These are phyloP conservation scores for Colletotrichum musicola DNA, from an alignment of 2,329 filamentous ascomycete species.

Conservation along the genomic window DNA sequence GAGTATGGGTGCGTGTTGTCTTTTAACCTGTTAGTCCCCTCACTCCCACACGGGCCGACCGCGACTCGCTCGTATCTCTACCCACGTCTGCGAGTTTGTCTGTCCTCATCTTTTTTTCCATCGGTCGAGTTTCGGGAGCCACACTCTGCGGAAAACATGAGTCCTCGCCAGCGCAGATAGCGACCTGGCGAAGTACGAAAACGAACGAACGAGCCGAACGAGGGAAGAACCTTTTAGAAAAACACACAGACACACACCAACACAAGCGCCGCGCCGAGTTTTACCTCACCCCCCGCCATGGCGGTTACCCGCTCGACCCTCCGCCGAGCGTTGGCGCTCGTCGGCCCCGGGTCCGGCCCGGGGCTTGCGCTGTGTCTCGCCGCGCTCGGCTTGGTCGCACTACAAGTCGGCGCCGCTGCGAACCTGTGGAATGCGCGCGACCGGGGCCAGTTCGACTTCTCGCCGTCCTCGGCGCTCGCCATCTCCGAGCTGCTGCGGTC, in stretches of 20 bases:
- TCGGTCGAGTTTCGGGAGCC: background rate
- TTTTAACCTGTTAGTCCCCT: conserved; percentile 21
- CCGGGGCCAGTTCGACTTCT: conserved; percentile 45
- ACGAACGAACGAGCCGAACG: background rate
- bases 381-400: conserved; percentile 49
- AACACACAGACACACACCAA: background rate
- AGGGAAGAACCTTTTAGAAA: too few species aligned
- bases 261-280: conserved; percentile 6
- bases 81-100: background rate
- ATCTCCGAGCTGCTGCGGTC: conserved; percentile 48
- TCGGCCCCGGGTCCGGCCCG: conserved; percentile 32
- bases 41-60: conserved; percentile 7
- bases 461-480: conserved; percentile 46
- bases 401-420: conserved; percentile 50
- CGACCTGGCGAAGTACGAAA: background rate
- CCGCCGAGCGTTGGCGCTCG: conserved; percentile 27
- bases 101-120: conserved; percentile 2
- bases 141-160: conserved; percentile 19
- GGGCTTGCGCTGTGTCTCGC: conserved; percentile 42
- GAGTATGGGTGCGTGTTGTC: background rate
- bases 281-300: conserved; percentile 1
- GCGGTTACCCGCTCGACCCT: background rate
- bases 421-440: conserved; percentile 47
- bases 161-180: background rate
- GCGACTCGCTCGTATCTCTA: conserved; percentile 25